Evolutionary conservation across 2,329 filamentous ascomycete genomes (phyloP).

Genomic region (Graphilbum ipis-grandicollis): DNA sequence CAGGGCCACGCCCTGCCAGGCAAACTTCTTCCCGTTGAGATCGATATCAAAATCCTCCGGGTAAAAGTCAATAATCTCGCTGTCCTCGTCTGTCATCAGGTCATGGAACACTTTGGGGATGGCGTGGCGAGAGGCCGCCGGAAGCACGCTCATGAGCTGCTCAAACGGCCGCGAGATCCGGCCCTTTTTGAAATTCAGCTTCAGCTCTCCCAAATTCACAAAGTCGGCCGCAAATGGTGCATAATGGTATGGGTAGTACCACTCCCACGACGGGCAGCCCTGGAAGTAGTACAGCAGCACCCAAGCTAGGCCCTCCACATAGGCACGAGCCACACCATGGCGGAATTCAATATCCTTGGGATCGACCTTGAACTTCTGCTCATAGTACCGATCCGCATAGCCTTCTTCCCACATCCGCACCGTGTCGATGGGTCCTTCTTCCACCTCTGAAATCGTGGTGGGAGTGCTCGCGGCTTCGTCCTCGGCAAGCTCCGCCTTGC

Average conservation of each 20-base stretch:
- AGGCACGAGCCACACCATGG: conserved; percentile 74
- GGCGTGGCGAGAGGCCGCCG: conserved; percentile 80
- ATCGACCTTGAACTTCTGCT: conserved; percentile 83
- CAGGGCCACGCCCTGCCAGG: conserved; percentile 89
- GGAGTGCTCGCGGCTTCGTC: conserved; percentile 29
- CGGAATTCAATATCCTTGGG: conserved; percentile 72
- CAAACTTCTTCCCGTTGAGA: conserved; percentile 94
- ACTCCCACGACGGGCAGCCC: conserved; percentile 95
- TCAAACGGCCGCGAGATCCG: conserved; percentile 82
- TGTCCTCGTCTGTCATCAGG: conserved; percentile 76
- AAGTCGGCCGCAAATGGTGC: conserved; percentile 96
- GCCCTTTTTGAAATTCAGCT: conserved; percentile 69
- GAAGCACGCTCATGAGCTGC: conserved; percentile 94
- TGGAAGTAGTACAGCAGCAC: conserved; percentile 96
- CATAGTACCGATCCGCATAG: conserved; percentile 89
- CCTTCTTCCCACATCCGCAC: conserved; percentile 90
- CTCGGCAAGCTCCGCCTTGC: conserved; percentile 57
- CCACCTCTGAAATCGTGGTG: too few relatives aligned
- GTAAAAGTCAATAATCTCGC: conserved; percentile 93
- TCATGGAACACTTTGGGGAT: conserved; percentile 77
- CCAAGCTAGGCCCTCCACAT: conserved; percentile 90
- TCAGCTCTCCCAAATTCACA: conserved; percentile 60
- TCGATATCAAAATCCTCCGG: conserved; percentile 87
- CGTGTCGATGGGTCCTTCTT: conserved; percentile 57
- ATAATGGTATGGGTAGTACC: conserved; percentile 98